phyloP scores from a whole-genome alignment of 306 rosid species.

The Cajanus cajan region DNA sequence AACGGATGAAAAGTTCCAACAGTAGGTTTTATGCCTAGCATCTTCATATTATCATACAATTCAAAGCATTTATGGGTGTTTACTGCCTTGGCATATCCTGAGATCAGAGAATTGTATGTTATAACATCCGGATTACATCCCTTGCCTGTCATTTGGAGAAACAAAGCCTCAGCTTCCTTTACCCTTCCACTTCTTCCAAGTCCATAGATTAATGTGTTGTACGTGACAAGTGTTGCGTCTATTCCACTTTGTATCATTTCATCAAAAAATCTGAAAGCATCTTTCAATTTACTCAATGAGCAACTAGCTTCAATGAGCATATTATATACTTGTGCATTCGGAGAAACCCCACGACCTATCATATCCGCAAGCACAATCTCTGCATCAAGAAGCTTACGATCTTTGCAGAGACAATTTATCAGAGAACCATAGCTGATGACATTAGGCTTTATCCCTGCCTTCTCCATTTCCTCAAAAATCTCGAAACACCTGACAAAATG shows the following conservation, averaged over 20 bases:
- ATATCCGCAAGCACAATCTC: constrained; percentile 63
- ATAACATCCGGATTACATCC: constrained; percentile 67
- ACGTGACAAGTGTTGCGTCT: constrained; percentile 63
- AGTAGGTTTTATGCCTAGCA: constrained; percentile 60
- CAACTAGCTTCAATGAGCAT: constrained; percentile 69
- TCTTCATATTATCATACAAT: constrained; percentile 65
- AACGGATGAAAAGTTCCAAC: constrained; percentile 65
- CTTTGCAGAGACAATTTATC: constrained; percentile 64
- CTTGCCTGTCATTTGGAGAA: constrained; percentile 40
- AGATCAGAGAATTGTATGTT: constrained; percentile 77
- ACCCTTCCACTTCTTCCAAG: constrained; percentile 63
- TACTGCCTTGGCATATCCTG: constrained; percentile 59
- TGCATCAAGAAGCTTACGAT: constrained; percentile 68
- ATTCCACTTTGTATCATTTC: constrained; percentile 59
- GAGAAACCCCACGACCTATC: constrained; percentile 54
- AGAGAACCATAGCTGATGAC: constrained; percentile 76
- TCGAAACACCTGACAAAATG: constrained; percentile 59
- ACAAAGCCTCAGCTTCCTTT: constrained; percentile 61
- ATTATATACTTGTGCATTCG: constrained; percentile 72
- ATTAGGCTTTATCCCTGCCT: constrained; percentile 62
- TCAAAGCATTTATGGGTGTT: constrained; percentile 58
- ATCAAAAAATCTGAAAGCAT: constrained; percentile 52
- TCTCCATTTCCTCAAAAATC: constrained; percentile 79
- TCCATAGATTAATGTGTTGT: constrained; percentile 70
- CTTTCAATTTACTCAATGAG: constrained; percentile 49